Base-by-base conservation (phyloP, 306 rosid genomes). In the Canavalia ensiformis region DNA sequence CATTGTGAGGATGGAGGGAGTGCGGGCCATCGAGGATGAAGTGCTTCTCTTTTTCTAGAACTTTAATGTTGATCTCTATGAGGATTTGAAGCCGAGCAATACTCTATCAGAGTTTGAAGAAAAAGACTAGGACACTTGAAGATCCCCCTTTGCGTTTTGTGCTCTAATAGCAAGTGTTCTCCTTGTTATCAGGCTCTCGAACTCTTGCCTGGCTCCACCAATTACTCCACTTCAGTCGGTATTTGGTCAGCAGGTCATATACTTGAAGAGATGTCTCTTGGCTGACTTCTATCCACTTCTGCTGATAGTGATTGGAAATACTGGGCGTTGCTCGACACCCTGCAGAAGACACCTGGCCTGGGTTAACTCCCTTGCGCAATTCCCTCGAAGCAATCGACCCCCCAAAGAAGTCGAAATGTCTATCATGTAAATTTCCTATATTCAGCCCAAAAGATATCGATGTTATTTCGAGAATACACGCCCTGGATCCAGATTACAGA, bases 241-340 rank as follows among this genome's bases (percentile, higher is more conserved):
- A 39, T 79, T 33, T 79, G 83, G 83, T 58, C 83, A 0, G 49
- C 58, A 54, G 77, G 72, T 13, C 70, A 71, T 64, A 79, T 79
- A 47, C 70, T 79, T 69, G 83, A 7, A 10, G 77, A 79, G 77
- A 79, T 79, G 71, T 1, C 33, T 31, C 39, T 9, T 37, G 33
- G 28, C 63, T 4, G 9, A 12, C 77, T 63, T 69, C 63, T 68
- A 45, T 69, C 70, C 83, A 1, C 25, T 18, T 18, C 25, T 18
- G 25, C 30, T 35, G 0, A 4, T 9, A n/a, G 13, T 34, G 47
- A 4, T 28, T 1, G 10, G 11, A 1, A 47, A 28, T 57, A 4
- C 63, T 79, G 39, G 1, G 42, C 0, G 10, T 18, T 18, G 25
- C 25, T 18, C 25, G 25, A 18, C 25, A 18, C 25, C 25, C 25